Evolutionary conservation across 371 early-diverging fungal species (phyloP), one percentile per base, ranked within the genome.

Genomic region (Mucor plumbeus): DNA sequence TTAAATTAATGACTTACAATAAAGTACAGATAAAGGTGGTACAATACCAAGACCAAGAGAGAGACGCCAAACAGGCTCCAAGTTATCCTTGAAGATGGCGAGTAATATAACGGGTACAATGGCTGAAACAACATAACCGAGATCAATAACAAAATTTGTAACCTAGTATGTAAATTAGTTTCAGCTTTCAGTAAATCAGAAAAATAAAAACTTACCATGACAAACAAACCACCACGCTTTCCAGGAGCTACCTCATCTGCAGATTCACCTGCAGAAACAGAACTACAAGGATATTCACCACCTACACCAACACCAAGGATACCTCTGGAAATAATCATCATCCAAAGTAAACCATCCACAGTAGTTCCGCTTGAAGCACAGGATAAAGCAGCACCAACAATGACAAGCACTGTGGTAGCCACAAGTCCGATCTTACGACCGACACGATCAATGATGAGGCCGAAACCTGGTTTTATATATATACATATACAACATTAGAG

Each of bases 71-170:
- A 86, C 78, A 21, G 78, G 80, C 19, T 83, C 83, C 41, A 82
- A 70, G 9, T 74, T 73, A 64, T 85, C 85, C 43, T 80, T 78
- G 64, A 78, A 83, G 39, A 83, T 80, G 14, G 80, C 84, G 31
- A 86, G 65, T 31, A 88, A 63, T 56, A 88, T 81, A 40, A 85
- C 72, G 7, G 86, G 83, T 17, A 88, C 78, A 64, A 88, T 67
- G n/a, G 88, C 85, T 31, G 88, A 83, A 15, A 86, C 59, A 11
- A 88, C 88, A 65, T 84, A 88, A 1, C 88, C 88, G 15, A 78
- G 60, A 67, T 86, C 86, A 60, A 86, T 86, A 7, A 84, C 85
- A 71, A 86, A 84, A 69, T 84, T 84, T 14, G 80, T 80, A 5
- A 78, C 80, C 79, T 80, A 69, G 5, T 38, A 17, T 59, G 11